These are phyloP conservation scores for Trametes hirsuta DNA, from an alignment of 1,284 basidiomycete species.

Conservation along the genomic window DNA sequence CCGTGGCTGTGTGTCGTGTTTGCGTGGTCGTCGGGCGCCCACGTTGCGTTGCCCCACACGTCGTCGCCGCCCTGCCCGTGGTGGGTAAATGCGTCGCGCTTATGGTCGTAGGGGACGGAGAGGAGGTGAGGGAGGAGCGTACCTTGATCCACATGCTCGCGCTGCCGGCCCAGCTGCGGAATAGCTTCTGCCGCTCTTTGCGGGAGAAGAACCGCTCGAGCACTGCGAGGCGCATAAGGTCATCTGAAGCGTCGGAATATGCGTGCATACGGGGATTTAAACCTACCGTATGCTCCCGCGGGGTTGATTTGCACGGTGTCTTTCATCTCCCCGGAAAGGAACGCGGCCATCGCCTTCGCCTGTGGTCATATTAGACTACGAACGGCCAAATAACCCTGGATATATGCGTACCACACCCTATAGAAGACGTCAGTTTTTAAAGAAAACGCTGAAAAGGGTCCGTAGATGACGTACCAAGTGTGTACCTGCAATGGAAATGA, in stretches of 20 bases:
- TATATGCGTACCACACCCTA: conserved; percentile 64
- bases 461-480: conserved; percentile 61
- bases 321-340: conserved; percentile 93
- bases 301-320: conserved; percentile 94
- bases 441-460: background rate
- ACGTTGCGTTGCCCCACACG: conserved; percentile 83
- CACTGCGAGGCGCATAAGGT: conserved; percentile 44
- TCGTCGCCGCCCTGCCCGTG: conserved; percentile 78
- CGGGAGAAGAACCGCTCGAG: conserved; percentile 89
- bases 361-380: conserved; percentile 32
- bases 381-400: no score
- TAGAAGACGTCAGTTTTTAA: background rate
- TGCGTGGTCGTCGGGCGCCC: conserved; percentile 79
- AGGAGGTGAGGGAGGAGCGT: conserved; percentile 10
- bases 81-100: background rate
- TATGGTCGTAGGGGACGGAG: background rate
- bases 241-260: no score
- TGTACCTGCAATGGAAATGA: conserved; percentile 87
- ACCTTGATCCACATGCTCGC: conserved; percentile 94
- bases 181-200: conserved; percentile 87
- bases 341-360: conserved; percentile 96
- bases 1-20: conserved; percentile 75
- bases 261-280: background rate
- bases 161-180: conserved; percentile 94
- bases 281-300: conserved; percentile 77